phyloP scores from a whole-genome alignment of 768 basidiomycete genomes.

The Cystofilobasidium ferigula region DNA sequence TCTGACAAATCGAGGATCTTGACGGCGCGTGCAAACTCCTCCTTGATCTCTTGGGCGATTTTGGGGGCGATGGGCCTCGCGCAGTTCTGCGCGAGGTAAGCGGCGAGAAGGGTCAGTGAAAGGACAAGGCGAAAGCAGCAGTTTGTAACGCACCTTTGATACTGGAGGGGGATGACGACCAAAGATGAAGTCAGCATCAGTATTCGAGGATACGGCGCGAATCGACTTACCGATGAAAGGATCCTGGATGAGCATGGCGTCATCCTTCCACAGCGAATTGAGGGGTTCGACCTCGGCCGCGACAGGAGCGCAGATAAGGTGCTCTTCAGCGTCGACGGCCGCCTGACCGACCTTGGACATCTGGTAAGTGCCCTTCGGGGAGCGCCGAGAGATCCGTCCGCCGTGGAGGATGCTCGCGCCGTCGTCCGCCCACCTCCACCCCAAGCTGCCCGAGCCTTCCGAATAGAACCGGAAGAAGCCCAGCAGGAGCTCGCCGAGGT shows the following conservation, averaged over 20 bases:
- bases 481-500: constrained; percentile 6
- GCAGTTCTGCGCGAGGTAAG: constrained; percentile 4
- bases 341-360: background rate
- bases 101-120: background rate
- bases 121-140: background rate
- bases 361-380: background rate
- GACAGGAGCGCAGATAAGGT: background rate
- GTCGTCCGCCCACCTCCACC: constrained; percentile 2
- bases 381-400: background rate
- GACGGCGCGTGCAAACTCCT: constrained; percentile 5
- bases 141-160: background rate
- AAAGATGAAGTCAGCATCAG: background rate
- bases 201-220: background rate
- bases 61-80: background rate
- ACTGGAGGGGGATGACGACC: background rate
- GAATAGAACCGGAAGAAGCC: constrained; percentile 19
- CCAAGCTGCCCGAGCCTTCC: background rate
- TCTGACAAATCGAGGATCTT: background rate
- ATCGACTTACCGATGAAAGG: background rate
- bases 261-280: background rate
- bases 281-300: background rate
- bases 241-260: constrained; percentile 1
- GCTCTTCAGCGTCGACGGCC: background rate
- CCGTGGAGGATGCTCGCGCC: constrained; percentile 4
- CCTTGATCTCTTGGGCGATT: background rate